Base-by-base conservation (phyloP, 2,329 filamentous ascomycete genomes). In the Epichloe bromicola region DNA sequence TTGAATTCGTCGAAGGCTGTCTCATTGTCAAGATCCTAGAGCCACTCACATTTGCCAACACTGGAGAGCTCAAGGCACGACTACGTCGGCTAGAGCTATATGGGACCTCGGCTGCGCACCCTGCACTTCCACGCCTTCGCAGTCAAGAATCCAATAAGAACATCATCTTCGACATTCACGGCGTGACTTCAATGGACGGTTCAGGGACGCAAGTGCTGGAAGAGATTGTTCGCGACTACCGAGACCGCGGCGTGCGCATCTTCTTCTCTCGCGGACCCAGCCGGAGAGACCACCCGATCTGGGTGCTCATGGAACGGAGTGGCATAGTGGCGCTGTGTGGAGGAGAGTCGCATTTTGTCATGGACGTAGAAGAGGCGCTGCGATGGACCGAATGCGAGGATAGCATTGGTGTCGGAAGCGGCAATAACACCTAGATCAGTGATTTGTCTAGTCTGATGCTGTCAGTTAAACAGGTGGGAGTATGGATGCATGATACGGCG, bases 21-120 rank as follows among this genome's bases (percentile, higher is more conserved):
- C 73, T 98, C 10, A 95, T 98, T 54, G 88, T 97, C 60, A 97
- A 97, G 73, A 97, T 98, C 51, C 91, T 93, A 0, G 93, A 98
- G 63, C 93, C 93, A 0, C 73, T 98, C 48, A 97, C 91, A 0
- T 98, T 98, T 65, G 91, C 91, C 62, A 98, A 98, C 65, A 97
- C 93, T 0, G 93, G 90, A 45, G 87, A 93, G 58, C 73, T 98
- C 43, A 95, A 94, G 67, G 85, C 83, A 49, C 79, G 93, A 4
- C 74, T 98, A 11, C 77, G 86, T 5, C 75, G 93, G 6, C 74
- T 98, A 1, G 93, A 97, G 67, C 77, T 89, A 20, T 95, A 97
- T 61, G 93, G 93, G n/a, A 91, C 88, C 0, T 83, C 74, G 44
- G 74, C 78, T 49, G 88, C 87, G 0, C 93, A 97, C 60, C 93